A percentile compares a stretch with the other conserved stretches of the same genome.
Conservation (phyloP, 2,329 filamentous ascomycete species). For the Fusarium metavorans region DNA sequence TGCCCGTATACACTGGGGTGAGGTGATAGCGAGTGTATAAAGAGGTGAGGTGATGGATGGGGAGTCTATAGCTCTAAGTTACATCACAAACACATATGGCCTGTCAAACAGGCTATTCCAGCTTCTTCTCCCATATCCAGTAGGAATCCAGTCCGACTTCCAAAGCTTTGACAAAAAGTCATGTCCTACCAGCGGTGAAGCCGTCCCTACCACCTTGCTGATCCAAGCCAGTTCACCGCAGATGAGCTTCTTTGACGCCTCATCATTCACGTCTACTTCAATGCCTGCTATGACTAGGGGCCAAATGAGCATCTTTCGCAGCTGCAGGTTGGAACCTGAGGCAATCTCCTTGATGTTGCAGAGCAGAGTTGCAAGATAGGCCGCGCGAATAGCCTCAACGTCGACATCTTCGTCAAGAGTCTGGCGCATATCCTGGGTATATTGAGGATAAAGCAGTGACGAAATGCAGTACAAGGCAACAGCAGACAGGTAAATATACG, state of each 20-base stretch:
- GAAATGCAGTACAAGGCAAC: slow-evolving; percentile 38
- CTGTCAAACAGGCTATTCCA: background rate
- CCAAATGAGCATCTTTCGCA: slow-evolving; percentile 40
- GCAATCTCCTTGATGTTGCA: slow-evolving; percentile 15
- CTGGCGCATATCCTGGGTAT: background rate
- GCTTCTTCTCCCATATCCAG: background rate
- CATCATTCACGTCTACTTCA: slow-evolving; percentile 22
- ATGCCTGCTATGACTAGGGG: slow-evolving; percentile 43
- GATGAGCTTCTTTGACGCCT: slow-evolving; percentile 30
- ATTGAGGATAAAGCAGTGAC: background rate
- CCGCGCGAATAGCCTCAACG: background rate
- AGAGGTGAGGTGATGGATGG: background rate
- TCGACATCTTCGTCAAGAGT: background rate
- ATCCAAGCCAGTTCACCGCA: slow-evolving; percentile 25
- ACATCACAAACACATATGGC: background rate
- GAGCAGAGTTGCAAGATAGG: slow-evolving; percentile 5
- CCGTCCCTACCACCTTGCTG: slow-evolving; percentile 31
- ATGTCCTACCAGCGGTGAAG: slow-evolving; percentile 33
- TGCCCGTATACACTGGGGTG: background rate
- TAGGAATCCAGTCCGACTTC: slow-evolving; percentile 4
- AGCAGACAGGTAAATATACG: slow-evolving; percentile 31
- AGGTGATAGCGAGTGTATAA: background rate
- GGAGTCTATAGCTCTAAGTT: no score
- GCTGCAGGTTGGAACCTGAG: background rate
- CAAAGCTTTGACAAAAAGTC: slow-evolving; percentile 32